Conservation (phyloP, 768 basidiomycete genomes). For the Kwoniella bestiolae region DNA sequence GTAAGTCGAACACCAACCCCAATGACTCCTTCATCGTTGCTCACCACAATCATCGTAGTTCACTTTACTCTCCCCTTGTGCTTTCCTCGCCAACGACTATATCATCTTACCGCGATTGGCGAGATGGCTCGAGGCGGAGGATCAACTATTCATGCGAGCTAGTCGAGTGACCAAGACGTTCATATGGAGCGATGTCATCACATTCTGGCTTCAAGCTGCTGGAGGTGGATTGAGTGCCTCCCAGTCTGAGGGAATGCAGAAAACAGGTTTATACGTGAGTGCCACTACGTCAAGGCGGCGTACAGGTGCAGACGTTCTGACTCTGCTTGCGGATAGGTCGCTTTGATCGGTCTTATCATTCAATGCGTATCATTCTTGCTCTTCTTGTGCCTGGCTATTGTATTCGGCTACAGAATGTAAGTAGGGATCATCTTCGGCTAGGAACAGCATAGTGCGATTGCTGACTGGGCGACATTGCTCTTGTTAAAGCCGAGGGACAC, state of each 20-base stretch:
- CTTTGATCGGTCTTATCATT: neutral
- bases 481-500: neutral
- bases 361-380: neutral
- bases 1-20: slow-evolving; percentile 15
- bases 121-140: slow-evolving; percentile 61
- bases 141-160: slow-evolving; percentile 63
- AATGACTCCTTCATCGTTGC: neutral
- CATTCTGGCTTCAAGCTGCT: slow-evolving; percentile 68
- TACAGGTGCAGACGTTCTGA: neutral
- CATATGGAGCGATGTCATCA: slow-evolving; percentile 67
- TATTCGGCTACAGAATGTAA: neutral
- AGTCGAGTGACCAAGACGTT: slow-evolving; percentile 65
- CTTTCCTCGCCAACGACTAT: slow-evolving; percentile 67
- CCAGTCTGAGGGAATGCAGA: neutral
- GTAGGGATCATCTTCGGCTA: neutral
- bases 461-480: too few relatives aligned
- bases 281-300: neutral
- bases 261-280: slow-evolving; percentile 22
- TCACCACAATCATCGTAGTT: slow-evolving; percentile 16
- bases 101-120: slow-evolving; percentile 70
- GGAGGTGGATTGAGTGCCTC: slow-evolving; percentile 39
- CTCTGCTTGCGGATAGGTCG: neutral
- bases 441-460: too few relatives aligned
- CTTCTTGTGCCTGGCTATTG: neutral
- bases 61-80: slow-evolving; percentile 64